Evolutionary conservation across 495 filamentous ascomycete species (phyloP), one percentile per base, ranked within the genome.

Genomic region (Extremus antarcticus): DNA sequence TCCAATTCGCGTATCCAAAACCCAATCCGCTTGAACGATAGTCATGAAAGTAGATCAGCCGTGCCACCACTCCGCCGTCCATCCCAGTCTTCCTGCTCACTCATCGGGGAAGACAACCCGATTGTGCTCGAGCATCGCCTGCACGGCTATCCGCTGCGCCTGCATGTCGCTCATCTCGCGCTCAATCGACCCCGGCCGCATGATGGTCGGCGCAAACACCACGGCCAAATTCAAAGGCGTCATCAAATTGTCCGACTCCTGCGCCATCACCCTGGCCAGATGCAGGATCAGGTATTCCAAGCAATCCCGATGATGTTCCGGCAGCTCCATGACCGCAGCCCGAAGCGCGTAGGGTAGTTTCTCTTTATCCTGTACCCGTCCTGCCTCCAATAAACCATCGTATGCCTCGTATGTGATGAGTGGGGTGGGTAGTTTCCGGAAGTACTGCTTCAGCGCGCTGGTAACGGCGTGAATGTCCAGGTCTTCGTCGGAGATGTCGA

Each of bases 381-480:
- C 55, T 4, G 86, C 86, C 46, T 95, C 90, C 46, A 99, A 76
- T 47, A 99, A 76, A 39, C 77, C 79, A 49, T 97, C 90, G 63
- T 99, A 99, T 20, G 92, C 79, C 19, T 94, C 90, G 68, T 83
- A 94, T 0, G 92, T 95, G 62, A 99, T 84, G 19, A 99, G 75
- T 2, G 94, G 94, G 9, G 76, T 87, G 0, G 94, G 94, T 23
- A 99, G 76, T 67, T 89, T 94, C 57, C 92, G 81, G 78, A 99
- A 95, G 67, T 97, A 99, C 66, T 96, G 91, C 70, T 99, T 99
- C 54, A 99, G 79, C 35, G 87, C 86, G 58, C 87, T 92, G 2
- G 94, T 96, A 49, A 99, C 94, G 19, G 91, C 88, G 54, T 94
- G 91, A 63, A 99, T 97, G 67, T 99, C 94, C 17, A 97, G 79